Evolutionary conservation across 1,284 basidiomycete species (phyloP).

Genomic region (Ceratorhiza oryzae-sativae): DNA sequence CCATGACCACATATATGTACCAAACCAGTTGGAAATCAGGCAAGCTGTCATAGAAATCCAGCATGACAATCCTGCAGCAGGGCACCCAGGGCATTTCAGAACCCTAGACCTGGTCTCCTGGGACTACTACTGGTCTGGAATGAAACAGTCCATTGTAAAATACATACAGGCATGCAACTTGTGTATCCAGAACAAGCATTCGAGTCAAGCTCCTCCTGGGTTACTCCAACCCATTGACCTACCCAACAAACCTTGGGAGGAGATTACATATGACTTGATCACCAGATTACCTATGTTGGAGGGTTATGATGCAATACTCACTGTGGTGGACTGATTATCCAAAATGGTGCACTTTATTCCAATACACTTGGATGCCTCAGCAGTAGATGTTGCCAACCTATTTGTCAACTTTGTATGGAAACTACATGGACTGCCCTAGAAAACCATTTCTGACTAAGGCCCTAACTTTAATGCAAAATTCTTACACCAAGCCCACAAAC

Average conservation of each 20-base stretch:
- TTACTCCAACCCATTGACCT: constrained; percentile 19
- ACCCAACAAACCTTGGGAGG: constrained; percentile 26
- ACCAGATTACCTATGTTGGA: constrained; percentile 12
- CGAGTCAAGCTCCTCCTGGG: too few species aligned
- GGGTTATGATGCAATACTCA: constrained; percentile 21
- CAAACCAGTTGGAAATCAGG: constrained; percentile 22
- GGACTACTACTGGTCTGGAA: constrained; percentile 29
- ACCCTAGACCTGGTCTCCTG: constrained; percentile 17
- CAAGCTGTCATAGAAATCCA: constrained; percentile 10
- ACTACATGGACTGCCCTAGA: too few species aligned
- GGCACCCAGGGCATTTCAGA: constrained; percentile 2
- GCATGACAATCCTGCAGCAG: constrained; percentile 12
- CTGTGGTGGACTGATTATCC: constrained; percentile 38
- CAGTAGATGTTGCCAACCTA: too few species aligned
- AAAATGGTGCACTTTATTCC: too few species aligned
- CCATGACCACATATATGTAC: too few species aligned
- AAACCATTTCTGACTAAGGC: too few species aligned
- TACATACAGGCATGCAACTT: constrained; percentile 29
- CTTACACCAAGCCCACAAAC: constrained; percentile 20
- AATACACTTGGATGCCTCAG: too few species aligned
- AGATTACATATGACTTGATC: constrained; percentile 35
- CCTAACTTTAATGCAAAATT: too few species aligned
- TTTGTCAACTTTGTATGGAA: too few species aligned
- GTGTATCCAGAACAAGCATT: too few species aligned
- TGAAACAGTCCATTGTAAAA: neutral